A percentile compares a stretch with the other conserved stretches of the same genome.
These are phyloP conservation scores for Viridothelium virens DNA, from an alignment of 495 filamentous ascomycete genomes.

Conservation along the genomic window DNA sequence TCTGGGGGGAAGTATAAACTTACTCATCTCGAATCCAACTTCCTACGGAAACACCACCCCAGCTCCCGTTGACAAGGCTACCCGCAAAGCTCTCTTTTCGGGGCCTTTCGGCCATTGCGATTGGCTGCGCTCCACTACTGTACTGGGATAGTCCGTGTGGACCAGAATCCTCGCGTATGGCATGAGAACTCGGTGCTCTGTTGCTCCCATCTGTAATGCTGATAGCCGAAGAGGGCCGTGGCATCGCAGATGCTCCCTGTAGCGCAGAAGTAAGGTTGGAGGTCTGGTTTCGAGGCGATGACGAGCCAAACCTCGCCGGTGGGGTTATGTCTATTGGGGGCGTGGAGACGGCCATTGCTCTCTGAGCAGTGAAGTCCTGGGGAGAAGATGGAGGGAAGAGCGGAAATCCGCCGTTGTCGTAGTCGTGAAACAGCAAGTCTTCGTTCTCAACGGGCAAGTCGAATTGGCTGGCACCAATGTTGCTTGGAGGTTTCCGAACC, in stretches of 20 bases:
- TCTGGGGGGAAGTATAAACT: slow-evolving; percentile 39
- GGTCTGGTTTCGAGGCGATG: slow-evolving; percentile 6
- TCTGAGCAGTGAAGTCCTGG: background rate
- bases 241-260: background rate
- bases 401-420: background rate
- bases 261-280: slow-evolving; percentile 1
- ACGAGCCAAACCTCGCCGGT: slow-evolving; percentile 3
- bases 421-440: background rate
- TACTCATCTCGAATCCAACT: slow-evolving; percentile 98
- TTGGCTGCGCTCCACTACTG: slow-evolving; percentile 1
- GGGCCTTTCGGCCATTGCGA: slow-evolving; percentile 4
- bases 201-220: background rate
- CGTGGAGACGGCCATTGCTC: background rate
- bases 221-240: background rate
- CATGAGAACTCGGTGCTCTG: background rate
- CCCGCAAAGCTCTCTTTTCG: slow-evolving; percentile 33
- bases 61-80: slow-evolving; percentile 86
- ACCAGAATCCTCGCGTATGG: background rate
- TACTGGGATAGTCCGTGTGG: background rate
- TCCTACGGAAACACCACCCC: slow-evolving; percentile 91
- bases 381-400: background rate
- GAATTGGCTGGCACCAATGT: background rate
- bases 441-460: background rate
- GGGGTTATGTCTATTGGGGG: background rate
- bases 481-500: background rate